phyloP scores from a whole-genome alignment of 2,329 filamentous ascomycete species.

The Nemania abortiva region DNA sequence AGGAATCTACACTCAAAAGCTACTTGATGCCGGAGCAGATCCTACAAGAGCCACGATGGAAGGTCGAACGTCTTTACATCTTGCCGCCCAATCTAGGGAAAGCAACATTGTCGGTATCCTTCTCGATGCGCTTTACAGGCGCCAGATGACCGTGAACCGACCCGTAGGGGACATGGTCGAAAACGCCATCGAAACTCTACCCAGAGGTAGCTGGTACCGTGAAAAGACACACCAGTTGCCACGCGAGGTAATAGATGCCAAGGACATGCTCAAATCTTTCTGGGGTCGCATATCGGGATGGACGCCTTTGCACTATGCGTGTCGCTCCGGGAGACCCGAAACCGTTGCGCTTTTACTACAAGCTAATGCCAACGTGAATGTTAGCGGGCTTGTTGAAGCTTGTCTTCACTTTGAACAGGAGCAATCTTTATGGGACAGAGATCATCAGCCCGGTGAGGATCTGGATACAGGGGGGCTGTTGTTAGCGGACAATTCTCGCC shows the following conservation, averaged over 20 bases:
- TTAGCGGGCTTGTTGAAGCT: background rate
- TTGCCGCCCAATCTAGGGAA: slow-evolving; percentile 21
- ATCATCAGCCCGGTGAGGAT: background rate
- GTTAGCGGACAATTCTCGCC: slow-evolving; percentile 8
- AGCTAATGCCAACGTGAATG: slow-evolving; percentile 5
- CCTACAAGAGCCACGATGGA: slow-evolving; percentile 2
- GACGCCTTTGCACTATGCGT: slow-evolving; percentile 21
- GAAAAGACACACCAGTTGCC: background rate
- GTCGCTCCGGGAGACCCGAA: slow-evolving; percentile 28
- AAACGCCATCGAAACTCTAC: background rate
- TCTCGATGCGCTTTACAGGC: slow-evolving; percentile 15
- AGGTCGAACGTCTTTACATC: slow-evolving; percentile 22
- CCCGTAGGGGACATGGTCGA: background rate
- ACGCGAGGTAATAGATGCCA: slow-evolving; percentile 1
- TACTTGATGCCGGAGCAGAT: slow-evolving; percentile 22
- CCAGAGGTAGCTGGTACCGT: slow-evolving; percentile 20
- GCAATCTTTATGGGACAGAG: slow-evolving; percentile 17
- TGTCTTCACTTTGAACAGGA: slow-evolving; percentile 16
- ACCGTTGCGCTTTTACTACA: slow-evolving; percentile 15
- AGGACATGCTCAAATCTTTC: background rate
- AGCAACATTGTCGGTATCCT: slow-evolving; percentile 21
- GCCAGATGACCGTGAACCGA: background rate
- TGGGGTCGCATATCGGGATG: background rate
- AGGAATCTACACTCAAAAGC: background rate
- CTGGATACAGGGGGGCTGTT: slow-evolving; percentile 8